Evolutionary conservation across 805 yeast genomes (phyloP).

Genomic region (Cyberlindnera mrakii): DNA sequence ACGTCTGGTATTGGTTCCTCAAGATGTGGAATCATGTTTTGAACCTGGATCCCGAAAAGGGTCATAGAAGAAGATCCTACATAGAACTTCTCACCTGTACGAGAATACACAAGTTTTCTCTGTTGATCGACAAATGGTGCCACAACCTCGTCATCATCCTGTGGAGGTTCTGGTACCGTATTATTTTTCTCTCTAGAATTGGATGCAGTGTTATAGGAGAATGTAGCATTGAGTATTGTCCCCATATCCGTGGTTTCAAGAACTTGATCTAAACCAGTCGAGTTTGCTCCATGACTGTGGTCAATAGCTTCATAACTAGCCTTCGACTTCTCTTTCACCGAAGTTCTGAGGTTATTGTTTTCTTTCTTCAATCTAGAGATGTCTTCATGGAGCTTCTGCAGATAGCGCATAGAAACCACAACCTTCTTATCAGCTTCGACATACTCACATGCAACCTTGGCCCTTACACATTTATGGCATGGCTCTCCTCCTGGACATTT

Average conservation of each 20-base stretch:
- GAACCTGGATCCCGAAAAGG: conserved; percentile 70
- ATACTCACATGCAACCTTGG: conserved; percentile 60
- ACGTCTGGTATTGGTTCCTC: conserved; percentile 12
- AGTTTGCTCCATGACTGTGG: neutral
- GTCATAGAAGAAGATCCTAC: conserved; percentile 85
- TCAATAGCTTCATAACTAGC: neutral
- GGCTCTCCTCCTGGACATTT: conserved; percentile 78
- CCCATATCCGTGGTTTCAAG: conserved; percentile 20
- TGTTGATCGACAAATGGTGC: conserved; percentile 68
- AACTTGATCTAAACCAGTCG: conserved; percentile 9
- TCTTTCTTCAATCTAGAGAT: conserved; percentile 60
- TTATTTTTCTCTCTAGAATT: conserved; percentile 9
- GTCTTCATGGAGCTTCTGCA: conserved; percentile 62
- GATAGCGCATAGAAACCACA: conserved; percentile 65
- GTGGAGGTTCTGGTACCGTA: neutral
- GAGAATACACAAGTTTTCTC: conserved; percentile 65
- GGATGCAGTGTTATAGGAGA: conserved; percentile 21
- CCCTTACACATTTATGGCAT: conserved; percentile 53
- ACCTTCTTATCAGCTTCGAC: conserved; percentile 67
- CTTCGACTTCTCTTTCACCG: conserved; percentile 7
- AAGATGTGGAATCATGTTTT: conserved; percentile 42
- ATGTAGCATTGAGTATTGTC: conserved; percentile 21
- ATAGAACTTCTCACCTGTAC: conserved; percentile 70
- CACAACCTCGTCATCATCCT: conserved; percentile 35
- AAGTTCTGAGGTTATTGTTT: conserved; percentile 48